Evolutionary conservation across 371 early-diverging fungal genomes (phyloP), one percentile per base, ranked within the genome.

Genomic region (Rhizomucor pusillus): DNA sequence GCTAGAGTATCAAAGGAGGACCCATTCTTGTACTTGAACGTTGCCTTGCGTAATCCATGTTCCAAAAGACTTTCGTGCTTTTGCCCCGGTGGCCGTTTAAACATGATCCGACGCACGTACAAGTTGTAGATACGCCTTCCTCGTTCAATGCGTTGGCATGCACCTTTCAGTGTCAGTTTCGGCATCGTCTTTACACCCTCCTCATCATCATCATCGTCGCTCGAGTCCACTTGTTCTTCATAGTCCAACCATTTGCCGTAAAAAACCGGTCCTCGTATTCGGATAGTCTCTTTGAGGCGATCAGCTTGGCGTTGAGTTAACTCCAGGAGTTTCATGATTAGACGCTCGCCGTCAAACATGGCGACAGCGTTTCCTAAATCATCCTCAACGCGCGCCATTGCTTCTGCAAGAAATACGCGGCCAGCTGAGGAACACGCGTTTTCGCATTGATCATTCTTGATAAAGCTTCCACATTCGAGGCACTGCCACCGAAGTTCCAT

Each of bases 291-390:
- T 29, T 73, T 69, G 4, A 73, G 22, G 0, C 25, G 47, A 18
- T 58, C 53, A 0, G 45, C 20, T 35, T 57, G 64, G 5, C 41
- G 48, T 1, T 43, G 0, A 1, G 47, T 41, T 9, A 74, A 40
- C 14, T 45, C 50, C 36, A 75, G 23, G 5, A 75, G 25, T 1
- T 36, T 39, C 37, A 63, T 60, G 0, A 72, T 50, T 2, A 69
- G 47, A 10, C 54, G 50, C 18, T 75, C 72, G 5, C 67, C 72
- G 47, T 71, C 68, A 3, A 67, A 33, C 37, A 54, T 43, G 0
- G 59, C 75, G 9, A 43, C 33, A 10, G 57, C 64, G 19, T 35
- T 36, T 0, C 45, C 65, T 0, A 57, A 59, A 1, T 70, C 72
- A 37, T 75, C 75, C 0, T 49, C 36, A 7, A 71, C 16, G 3